Conservation (phyloP, 495 filamentous ascomycete genomes). For the Darksidea phi region DNA sequence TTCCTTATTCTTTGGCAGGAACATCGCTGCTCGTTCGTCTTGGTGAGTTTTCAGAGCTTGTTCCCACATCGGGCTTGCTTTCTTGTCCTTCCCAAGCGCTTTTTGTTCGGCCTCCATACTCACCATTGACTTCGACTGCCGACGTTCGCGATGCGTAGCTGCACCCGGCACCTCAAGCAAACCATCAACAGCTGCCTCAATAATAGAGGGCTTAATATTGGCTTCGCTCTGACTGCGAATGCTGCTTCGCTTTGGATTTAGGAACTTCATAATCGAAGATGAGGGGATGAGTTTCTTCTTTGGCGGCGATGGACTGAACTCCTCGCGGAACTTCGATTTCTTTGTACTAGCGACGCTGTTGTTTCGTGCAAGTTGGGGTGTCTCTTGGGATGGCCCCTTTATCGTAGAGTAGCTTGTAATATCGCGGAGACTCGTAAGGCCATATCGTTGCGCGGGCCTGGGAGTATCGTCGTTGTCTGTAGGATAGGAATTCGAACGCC, state of each 20-base stretch:
- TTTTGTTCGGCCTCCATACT: constrained; percentile 27
- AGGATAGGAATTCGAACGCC: constrained; percentile 3
- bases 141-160: constrained; percentile 11
- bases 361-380: constrained; percentile 12
- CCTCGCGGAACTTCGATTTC: constrained; percentile 30
- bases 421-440: not conserved
- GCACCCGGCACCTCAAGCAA: not conserved
- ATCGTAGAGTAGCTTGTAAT: not conserved
- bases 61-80: constrained; percentile 25
- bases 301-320: constrained; percentile 32
- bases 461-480: constrained; percentile 27
- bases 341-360: constrained; percentile 28
- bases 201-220: not conserved
- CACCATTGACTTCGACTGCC: constrained; percentile 10
- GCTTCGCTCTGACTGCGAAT: constrained; percentile 25
- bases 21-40: constrained; percentile 30
- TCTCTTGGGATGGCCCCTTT: not conserved
- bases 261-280: constrained; percentile 17
- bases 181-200: constrained; percentile 7
- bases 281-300: constrained; percentile 16
- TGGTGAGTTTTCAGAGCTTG: constrained; percentile 34
- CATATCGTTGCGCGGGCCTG: constrained; percentile 4
- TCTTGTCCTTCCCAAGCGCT: constrained; percentile 13
- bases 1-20: constrained; percentile 26
- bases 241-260: constrained; percentile 15